These are phyloP conservation scores for Prunus dulcis DNA, from an alignment of 306 rosid genomes.

Conservation along the genomic window DNA sequence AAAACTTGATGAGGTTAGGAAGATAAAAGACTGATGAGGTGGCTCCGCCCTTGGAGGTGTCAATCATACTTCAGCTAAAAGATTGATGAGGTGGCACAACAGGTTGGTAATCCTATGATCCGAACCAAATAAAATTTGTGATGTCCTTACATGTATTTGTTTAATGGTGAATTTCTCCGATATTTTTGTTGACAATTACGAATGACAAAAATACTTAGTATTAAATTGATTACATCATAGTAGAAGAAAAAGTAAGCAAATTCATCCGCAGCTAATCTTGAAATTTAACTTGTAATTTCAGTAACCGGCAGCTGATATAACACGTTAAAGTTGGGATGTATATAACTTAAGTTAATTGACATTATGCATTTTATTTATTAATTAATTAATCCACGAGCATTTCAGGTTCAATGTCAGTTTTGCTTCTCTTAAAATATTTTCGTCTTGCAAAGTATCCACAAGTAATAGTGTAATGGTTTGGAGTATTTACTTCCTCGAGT, in stretches of 20 bases:
- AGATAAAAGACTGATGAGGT: too few species aligned
- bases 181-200: neutral
- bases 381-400: conserved; percentile 26
- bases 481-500: fast-evolving
- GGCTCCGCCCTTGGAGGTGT: too few species aligned
- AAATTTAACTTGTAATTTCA: conserved; percentile 8
- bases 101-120: too few species aligned
- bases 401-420: conserved; percentile 25
- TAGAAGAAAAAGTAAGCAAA: neutral
- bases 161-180: neutral
- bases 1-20: too few species aligned
- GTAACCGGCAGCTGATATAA: neutral
- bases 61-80: too few species aligned
- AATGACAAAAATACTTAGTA: neutral
- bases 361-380: conserved; percentile 19
- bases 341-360: conserved; percentile 26
- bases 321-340: neutral
- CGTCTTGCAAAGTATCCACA: conserved; percentile 4
- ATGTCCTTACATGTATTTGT: neutral
- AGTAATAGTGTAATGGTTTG: too few species aligned
- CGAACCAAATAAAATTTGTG: too few species aligned
- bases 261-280: conserved; percentile 19
- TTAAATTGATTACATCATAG: neutral
- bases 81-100: too few species aligned
- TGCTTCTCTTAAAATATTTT: conserved; percentile 28